Evolutionary conservation across 2,329 filamentous ascomycete genomes (phyloP), one percentile per base, ranked within the genome.

Genomic region (Didymella exigua): DNA sequence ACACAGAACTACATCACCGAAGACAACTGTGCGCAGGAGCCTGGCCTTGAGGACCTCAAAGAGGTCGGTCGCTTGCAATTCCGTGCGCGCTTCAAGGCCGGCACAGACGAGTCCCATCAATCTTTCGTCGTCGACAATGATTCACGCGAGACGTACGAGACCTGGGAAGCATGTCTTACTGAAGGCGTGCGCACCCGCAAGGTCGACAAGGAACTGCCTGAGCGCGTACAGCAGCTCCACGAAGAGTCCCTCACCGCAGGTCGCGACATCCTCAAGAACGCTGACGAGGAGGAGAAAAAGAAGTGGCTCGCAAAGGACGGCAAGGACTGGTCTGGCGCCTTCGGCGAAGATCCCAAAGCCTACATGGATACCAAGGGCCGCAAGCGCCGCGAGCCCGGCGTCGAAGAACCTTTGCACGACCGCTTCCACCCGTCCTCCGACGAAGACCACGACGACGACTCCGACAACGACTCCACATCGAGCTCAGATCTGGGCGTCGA

Each of bases 1-100:
- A 90, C 89, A 0, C 93, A 98, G 70, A 98, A 96, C 71, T 97
- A 93, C 74, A 89, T 97, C 67, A 96, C 91, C 0, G 86, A 92
- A 56, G 81, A 87, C 16, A 96, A 95, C 69, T 87, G 84, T 71
- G 76, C 80, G 9, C 77, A 83, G 21, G 76, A 91, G 11, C 89
- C 90, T 0, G 90, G 92, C 38, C 81, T 96, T 1, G 83, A 87
- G 56, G 85, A 91, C 40, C 81, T 96, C 11, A 82, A 90, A 56
- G 89, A 95, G 72, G 80, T 96, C 31, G 93, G 93, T 1, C 87
- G 92, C 2, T 78, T 98, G 11, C 84, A 86, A 30, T 96, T 98
- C 81, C 81, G 82, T 2, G 90, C 86, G 10, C 84, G 87, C 11
- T 98, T 98, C 80, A 96, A 95, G 61, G 87, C 93, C 0, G 93